Evolutionary conservation across 2,329 filamentous ascomycete species (phyloP), one percentile per base, ranked within the genome.

Genomic region (Magnaporthiopsis incrustans): DNA sequence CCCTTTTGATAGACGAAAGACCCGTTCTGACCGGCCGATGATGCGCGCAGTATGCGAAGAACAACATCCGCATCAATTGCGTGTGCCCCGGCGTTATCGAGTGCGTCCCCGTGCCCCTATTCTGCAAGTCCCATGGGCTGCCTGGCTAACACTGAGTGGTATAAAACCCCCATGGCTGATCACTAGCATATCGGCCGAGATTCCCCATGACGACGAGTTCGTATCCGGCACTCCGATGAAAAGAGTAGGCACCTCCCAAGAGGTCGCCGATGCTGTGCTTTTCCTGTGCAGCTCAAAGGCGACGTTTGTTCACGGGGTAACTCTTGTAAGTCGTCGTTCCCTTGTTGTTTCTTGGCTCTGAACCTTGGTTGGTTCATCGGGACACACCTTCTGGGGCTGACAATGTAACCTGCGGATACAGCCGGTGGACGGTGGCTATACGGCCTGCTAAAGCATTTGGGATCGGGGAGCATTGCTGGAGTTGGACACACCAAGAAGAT

Each of bases 1-100:
- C 14, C 57, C 26, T 59, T 59, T 30, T 30, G 5, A 26, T 14
- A n/a, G 4, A 56, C 12, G n/a, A 38, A 60, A 14, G 15, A 4
- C 7, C 27, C 59, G 8, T 61, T 14, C 30, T 22, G 35, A 22
- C 50, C 30, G 8, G 14, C 5, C 7, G 2, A 12, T 61, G 12
- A 61, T 25, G 3, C n/a, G 7, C 2, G 15, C 53, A 79, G 77
- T 81, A 80, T 67, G 74, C 77, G 3, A 73, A 77, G 50, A 70
- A 80, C 53, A 75, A 76, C 50, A 80, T 82, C 64, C 68, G 79
- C 3, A 72, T 81, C 59, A 81, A 81, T 63, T 78, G 75, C 62
- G 76, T 81, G 18, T 81, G 78, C 64, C 78, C 78, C 2, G 79
- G 79, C 25, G 71, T 80, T 2, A 78, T 78, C n/a, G 75, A 75